Evolutionary conservation across 768 basidiomycete species (phyloP).

Genomic region (Termitomyces sp.): DNA sequence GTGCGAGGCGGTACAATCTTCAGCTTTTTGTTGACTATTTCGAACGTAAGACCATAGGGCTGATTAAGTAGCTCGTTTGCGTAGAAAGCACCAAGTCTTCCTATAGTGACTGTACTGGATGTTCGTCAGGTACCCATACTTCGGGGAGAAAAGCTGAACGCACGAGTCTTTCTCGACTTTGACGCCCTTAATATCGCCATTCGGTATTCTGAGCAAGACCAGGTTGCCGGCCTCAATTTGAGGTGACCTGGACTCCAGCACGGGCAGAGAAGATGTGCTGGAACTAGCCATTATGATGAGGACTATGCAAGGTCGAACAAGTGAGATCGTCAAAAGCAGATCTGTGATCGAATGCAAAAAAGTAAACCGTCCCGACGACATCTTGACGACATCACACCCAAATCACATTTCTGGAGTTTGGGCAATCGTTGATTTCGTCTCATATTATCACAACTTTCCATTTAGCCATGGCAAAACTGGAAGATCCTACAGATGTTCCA

Average conservation of each 20-base stretch:
- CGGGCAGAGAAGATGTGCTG: conserved; percentile 3
- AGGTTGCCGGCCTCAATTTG: conserved; percentile 68
- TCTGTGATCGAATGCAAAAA: conserved; percentile 9
- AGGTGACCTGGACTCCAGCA: conserved; percentile 21
- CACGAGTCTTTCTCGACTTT: conserved; percentile 75
- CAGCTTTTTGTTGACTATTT: conserved; percentile 74
- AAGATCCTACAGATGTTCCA: conserved; percentile 3
- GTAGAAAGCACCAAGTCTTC: conserved; percentile 84
- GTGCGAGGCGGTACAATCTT: conserved; percentile 58
- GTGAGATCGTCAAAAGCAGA: conserved; percentile 6
- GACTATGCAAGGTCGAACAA: background rate
- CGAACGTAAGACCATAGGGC: conserved; percentile 87
- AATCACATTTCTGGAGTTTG: too few relatives aligned
- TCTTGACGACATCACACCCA: background rate
- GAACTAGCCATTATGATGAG: conserved; percentile 10
- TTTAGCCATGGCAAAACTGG: conserved; percentile 4
- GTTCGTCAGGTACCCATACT: background rate
- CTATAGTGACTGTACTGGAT: conserved; percentile 67
- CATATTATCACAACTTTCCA: background rate
- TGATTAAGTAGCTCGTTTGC: conserved; percentile 77
- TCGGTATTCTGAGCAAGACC: conserved; percentile 79
- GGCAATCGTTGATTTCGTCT: background rate
- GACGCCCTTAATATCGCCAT: conserved; percentile 72
- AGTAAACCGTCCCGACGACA: too few relatives aligned
- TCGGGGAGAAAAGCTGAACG: conserved; percentile 26